Percentiles rank a stretch among this genome's conserved stretches.
phyloP scores from a whole-genome alignment of 2,329 filamentous ascomycete genomes.

The Botrytis aclada region DNA sequence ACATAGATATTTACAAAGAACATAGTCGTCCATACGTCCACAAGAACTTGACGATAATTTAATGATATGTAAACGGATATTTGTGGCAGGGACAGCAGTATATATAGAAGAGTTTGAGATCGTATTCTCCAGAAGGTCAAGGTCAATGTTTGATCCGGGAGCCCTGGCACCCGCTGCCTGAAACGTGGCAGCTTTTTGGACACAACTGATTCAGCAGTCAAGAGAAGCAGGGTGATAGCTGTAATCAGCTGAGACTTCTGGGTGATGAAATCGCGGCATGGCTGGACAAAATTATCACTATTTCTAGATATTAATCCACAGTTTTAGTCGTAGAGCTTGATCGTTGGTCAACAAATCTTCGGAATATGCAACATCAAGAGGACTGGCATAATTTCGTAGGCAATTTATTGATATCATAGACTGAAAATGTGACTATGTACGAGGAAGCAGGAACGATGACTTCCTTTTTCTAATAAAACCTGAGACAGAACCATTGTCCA shows the following conservation, averaged over 20 bases:
- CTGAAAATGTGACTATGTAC: not conserved
- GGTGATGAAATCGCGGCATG: accelerated
- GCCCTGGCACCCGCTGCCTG: not conserved
- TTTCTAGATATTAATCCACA: not conserved
- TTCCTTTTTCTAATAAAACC: not conserved
- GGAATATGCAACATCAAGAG: not conserved
- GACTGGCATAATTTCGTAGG: not conserved
- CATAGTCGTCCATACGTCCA: not conserved
- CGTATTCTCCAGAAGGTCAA: not conserved
- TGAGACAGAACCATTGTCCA: accelerated
- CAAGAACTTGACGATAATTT: not conserved
- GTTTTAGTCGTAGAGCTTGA: not conserved
- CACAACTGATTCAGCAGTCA: not conserved
- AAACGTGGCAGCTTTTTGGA: not conserved
- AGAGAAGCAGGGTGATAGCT: accelerated
- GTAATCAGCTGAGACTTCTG: not conserved
- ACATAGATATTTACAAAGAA: no score
- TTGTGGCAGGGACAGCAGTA: not conserved
- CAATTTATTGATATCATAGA: not conserved
- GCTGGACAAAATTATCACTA: accelerated
- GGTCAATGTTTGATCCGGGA: not conserved
- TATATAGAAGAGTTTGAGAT: not conserved
- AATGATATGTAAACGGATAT: not conserved
- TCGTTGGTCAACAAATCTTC: not conserved
- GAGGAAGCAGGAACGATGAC: not conserved